Evolutionary conservation across 2,329 filamentous ascomycete genomes (phyloP), one percentile per base, ranked within the genome.

Genomic region (Xylaria sp.): DNA sequence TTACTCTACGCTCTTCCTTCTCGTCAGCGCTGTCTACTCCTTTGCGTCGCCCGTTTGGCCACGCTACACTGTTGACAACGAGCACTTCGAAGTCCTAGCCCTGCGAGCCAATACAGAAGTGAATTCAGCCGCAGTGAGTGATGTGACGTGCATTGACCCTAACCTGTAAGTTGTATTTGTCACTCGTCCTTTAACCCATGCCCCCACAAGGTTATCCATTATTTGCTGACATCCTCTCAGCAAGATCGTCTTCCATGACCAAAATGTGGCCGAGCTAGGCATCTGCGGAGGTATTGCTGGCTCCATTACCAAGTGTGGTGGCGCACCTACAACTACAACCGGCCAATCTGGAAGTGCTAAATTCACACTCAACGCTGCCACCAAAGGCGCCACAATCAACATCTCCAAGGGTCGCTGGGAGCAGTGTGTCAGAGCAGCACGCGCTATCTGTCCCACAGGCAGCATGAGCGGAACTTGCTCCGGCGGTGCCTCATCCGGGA

Each of bases 271-370:
- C 7, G 77, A 85, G 71, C 80, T 86, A 12, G 77, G 75, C 61
- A 85, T 85, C 77, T 87, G 85, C 77, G 81, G 83, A 59, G 82
- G 90, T 65, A 86, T 86, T 67, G 80, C 84, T 0, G 83, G 83
- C 17, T 72, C 78, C 12, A 82, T 83, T 60, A 76, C 80, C 58
- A 80, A 83, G 72, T 87, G 86, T 74, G 78, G 78, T 8, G 84
- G 84, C 21, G 69, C 76, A 11, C 84, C 83, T 1, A 65, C 77
- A n/a, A 78, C 76, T 17, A 87, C 85, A 3, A 77, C 76, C 0
- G 85, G 85, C 48, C 73, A 79, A 55, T 82, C 80, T 6, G 84
- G 85, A 9, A 85, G 81, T 9, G 85, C 84, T 7, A 75, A 80
- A 67, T 87, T 88, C 76, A 79, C 75, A 2, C 79, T 88, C 17